Conservation (phyloP, 164 flowering plant genomes). For the Umbilicus rupestris region DNA sequence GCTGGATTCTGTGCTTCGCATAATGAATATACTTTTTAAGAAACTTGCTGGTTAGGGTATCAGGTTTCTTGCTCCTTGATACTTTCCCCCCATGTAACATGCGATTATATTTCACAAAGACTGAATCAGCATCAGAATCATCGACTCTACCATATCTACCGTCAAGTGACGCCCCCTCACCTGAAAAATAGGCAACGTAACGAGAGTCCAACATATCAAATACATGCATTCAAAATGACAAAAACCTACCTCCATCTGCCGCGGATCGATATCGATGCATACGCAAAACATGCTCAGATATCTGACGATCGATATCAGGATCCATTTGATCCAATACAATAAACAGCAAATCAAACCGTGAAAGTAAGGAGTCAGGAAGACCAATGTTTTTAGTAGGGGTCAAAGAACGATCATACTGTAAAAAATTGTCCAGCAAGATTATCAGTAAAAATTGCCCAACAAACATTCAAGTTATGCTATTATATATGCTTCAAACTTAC, state of each 20-base stretch:
- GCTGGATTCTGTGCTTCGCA: conserved; percentile 85
- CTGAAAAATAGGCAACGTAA: neutral
- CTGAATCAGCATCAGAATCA: conserved; percentile 54
- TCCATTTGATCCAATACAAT: conserved; percentile 99
- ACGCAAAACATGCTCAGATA: conserved; percentile 95
- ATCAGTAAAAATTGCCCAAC: neutral
- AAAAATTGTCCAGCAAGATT: conserved; percentile 12
- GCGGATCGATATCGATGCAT: conserved; percentile 87
- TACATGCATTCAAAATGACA: neutral
- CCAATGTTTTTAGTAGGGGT: conserved; percentile 99
- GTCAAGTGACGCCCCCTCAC: conserved; percentile 38
- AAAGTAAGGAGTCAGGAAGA: conserved; percentile 93
- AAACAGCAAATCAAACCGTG: conserved; percentile 94
- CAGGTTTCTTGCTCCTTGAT: conserved; percentile 48
- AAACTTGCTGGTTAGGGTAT: conserved; percentile 80
- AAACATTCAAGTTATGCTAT: no score
- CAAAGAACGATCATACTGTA: conserved; percentile 95
- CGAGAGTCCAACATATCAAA: neutral
- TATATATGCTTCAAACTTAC: conserved; percentile 40
- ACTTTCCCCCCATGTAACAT: conserved; percentile 80
- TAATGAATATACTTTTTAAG: conserved; percentile 96
- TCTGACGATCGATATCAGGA: conserved; percentile 80
- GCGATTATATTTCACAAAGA: conserved; percentile 81
- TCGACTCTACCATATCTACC: conserved; percentile 62
- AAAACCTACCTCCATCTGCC: conserved; percentile 65